Percentiles rank a stretch among this genome's conserved stretches.
Evolutionary conservation across 352 stramenopile species (phyloP).

Genomic region (Globisporangium echinulatum): DNA sequence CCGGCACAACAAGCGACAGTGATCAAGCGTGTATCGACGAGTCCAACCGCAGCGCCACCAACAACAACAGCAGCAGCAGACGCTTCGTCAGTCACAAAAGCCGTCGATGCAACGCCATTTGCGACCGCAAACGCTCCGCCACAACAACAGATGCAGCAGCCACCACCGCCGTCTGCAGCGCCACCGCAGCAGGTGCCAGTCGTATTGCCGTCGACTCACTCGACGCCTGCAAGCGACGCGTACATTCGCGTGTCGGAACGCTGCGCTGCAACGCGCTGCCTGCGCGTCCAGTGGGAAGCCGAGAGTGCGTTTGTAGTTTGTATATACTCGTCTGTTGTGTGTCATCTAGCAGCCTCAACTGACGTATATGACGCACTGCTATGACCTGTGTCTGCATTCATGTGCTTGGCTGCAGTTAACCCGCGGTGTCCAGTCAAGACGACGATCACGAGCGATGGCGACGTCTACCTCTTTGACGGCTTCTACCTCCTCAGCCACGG

Average conservation of each 20-base stretch:
- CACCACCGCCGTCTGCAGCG: not conserved
- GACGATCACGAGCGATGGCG: slow-evolving; percentile 48
- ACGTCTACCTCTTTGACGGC: slow-evolving; percentile 77
- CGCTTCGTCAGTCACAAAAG: not conserved
- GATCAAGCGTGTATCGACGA: not conserved
- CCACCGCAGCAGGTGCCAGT: not conserved
- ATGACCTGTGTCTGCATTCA: not conserved
- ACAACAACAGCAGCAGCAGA: not conserved
- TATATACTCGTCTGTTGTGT: not conserved
- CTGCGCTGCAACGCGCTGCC: slow-evolving; percentile 58
- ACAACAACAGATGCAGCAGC: not conserved
- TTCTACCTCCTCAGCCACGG: slow-evolving; percentile 80
- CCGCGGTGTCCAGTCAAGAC: slow-evolving; percentile 68
- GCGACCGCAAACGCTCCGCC: not conserved
- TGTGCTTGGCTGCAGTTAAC: slow-evolving; percentile 42
- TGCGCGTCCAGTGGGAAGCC: slow-evolving; percentile 73
- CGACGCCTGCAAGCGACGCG: slow-evolving; percentile 27
- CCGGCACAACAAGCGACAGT: not conserved
- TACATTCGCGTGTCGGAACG: slow-evolving; percentile 52
- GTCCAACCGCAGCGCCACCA: not conserved
- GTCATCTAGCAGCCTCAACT: not conserved
- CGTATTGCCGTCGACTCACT: slow-evolving; percentile 1
- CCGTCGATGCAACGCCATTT: not conserved
- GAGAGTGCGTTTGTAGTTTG: slow-evolving; percentile 39
- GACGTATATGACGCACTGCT: not conserved